Base-by-base conservation (phyloP, 441 rosid genomes). In the Pelargonium fulgidum region DNA sequence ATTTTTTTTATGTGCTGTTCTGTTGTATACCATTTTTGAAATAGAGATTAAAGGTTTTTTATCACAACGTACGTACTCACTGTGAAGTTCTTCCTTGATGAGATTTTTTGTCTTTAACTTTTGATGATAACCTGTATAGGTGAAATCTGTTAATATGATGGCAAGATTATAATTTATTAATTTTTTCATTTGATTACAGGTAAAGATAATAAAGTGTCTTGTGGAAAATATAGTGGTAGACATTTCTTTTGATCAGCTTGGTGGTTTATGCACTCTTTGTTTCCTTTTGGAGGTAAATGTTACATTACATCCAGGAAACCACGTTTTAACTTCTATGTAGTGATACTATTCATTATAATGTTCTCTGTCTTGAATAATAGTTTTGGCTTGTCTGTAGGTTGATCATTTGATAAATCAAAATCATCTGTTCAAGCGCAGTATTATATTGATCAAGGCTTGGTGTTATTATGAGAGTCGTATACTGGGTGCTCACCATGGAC, bases 201-300 rank as follows among this genome's bases (percentile, higher is more conserved):
- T 95, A 73, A 95, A 92, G 88, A 70, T 95, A 72, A 89, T 95
- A 65, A 95, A 95, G 86, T 95, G 99, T 79, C 90, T 92, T 74
- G 98, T 95, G 67, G 99, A 92, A 77, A 92, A 95, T 78, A 95
- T 95, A 70, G 99, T 92, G 62, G 99, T 95, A n/a, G 99, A 95
- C 78, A 89, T 95, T 80, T 95, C 99, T 4, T 95, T 92, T 81
- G 84, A 90, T 76, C 99, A 95, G 86, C 95, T 95, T 78, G 99
- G 99, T 73, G 99, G 98, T 68, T 82, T 95, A 72, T 95, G 99
- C 77, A 95, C 99, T 59, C 91, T 95, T 64, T 95, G 99, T 83
- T 95, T 95, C 82, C 99, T 95, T 48, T 98, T 90, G 78, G 96
- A 92, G 99, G 99, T 92, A 66, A 20, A 68, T 54, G 61, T 54